A percentile compares a stretch with the other conserved stretches of the same genome.
Conservation (phyloP, 129 eudicot species). For the Flaveria robusta region DNA sequence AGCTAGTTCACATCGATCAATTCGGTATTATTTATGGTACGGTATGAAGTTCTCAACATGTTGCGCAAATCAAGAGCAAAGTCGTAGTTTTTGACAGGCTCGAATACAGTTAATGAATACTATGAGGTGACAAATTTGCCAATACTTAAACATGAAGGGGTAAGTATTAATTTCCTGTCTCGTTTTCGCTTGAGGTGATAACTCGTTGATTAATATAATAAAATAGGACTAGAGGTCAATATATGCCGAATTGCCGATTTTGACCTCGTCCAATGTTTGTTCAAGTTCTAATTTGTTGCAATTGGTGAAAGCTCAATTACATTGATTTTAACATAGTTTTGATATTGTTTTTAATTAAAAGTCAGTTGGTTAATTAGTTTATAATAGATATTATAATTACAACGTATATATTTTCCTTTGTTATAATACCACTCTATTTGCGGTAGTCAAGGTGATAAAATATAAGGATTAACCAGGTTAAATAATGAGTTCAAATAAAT, state of each 20-base stretch:
- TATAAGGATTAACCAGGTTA: not conserved
- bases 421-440: not conserved
- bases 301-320: not conserved
- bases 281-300: not conserved
- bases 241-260: not conserved
- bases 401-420: not conserved
- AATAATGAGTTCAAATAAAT: not conserved
- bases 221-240: constrained; percentile 1
- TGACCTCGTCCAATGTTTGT: constrained; percentile 25
- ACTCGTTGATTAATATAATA: constrained; percentile 8
- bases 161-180: not conserved
- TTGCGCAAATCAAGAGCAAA: not conserved
- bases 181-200: constrained; percentile 1
- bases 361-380: not conserved
- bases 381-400: not conserved
- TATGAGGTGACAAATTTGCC: not conserved
- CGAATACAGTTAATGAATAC: not conserved
- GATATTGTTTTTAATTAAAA: not conserved
- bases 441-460: not conserved
- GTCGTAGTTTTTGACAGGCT: not conserved
- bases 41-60: too few species aligned
- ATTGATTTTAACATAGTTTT: not conserved
- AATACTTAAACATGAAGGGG: not conserved
- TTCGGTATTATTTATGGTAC: not conserved
- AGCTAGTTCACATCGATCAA: not conserved